Evolutionary conservation across 2,329 filamentous ascomycete species (phyloP).

Genomic region (Scedosporium apiospermum): DNA sequence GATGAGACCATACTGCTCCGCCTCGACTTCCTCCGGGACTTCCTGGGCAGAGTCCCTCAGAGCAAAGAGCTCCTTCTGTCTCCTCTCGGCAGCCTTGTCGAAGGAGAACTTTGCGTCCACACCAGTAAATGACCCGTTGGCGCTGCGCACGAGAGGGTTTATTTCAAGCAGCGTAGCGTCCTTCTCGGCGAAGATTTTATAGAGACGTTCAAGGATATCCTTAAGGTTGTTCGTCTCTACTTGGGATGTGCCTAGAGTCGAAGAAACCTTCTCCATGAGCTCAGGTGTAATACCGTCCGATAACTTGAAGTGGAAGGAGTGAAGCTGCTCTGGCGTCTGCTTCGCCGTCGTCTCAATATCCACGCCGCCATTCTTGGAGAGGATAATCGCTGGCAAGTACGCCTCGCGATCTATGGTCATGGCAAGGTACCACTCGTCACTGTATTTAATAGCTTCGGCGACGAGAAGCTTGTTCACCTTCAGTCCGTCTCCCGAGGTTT

Average conservation of each 20-base stretch:
- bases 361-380: constrained; percentile 18
- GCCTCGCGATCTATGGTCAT: constrained; percentile 33
- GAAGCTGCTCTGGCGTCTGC: background rate
- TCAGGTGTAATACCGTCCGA: constrained; percentile 17
- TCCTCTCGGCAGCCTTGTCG: constrained; percentile 35
- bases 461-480: constrained; percentile 25
- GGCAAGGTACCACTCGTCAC: constrained; percentile 28
- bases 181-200: constrained; percentile 30
- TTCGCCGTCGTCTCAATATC: constrained; percentile 13
- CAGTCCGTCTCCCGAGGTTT: constrained; percentile 3
- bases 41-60: constrained; percentile 24
- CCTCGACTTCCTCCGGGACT: constrained; percentile 23
- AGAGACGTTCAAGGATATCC: constrained; percentile 14
- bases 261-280: constrained; percentile 9
- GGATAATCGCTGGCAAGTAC: constrained; percentile 24
- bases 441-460: constrained; percentile 19
- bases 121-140: constrained; percentile 19
- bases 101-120: constrained; percentile 32
- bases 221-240: constrained; percentile 12
- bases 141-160: constrained; percentile 22
- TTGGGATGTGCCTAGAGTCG: background rate
- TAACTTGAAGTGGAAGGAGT: constrained; percentile 16
- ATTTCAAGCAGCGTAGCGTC: constrained; percentile 38
- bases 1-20: constrained; percentile 60
- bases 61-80: constrained; percentile 29